Base-by-base conservation (phyloP, 2,329 filamentous ascomycete species). In the Colletotrichum musicola region DNA sequence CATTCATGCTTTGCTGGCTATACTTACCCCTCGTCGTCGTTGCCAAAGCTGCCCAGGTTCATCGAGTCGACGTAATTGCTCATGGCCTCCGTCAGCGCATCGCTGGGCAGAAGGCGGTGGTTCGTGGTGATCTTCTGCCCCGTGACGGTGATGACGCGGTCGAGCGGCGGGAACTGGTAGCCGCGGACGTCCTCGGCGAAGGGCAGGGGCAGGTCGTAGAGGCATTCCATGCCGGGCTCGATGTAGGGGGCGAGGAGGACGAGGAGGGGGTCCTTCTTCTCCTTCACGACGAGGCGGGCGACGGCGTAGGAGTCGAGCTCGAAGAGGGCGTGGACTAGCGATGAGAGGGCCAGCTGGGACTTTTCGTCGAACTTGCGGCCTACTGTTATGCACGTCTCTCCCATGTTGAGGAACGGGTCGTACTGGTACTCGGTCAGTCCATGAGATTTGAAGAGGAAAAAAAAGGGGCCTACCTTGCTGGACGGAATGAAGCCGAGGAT, bases 121-220 rank as follows among this genome's bases (percentile, higher is more conserved):
- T 95, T 90, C 9, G 30, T 27, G 12, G 88, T 93, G 56, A 98
- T 83, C 9, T 88, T 86, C 71, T 93, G 92, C 1, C 95, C 95
- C 12, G 90, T 94, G n/a, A 97, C 87, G 0, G 95, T 98, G 68
- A 97, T 82, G 30, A 98, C 92, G 70, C 89, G 92, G 77, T 97
- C 95, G 12, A 99, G 82, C 0, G 95, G 93, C 6, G 96, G 94
- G 73, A 99, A 99, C 66, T 90, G 92, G 78, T 98, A 98, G n/a
- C 87, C 87, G 42, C 96, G 89, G 55, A 98, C 85, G 76, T 99
- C 96, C 82, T 99, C 96, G 2, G 94, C 91, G 75, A 98, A 99
- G 0, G 96, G 96, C 6, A 98, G 84, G 42, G 96, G 94, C 1
- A 97, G 87, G 76, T 99, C 96, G 71, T 97, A 90, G 2, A 99